Percentiles rank a stretch among this genome's conserved stretches.
These are phyloP conservation scores for Rhodotorula kratochvilovae DNA, from an alignment of 768 basidiomycete species.

Conservation along the genomic window DNA sequence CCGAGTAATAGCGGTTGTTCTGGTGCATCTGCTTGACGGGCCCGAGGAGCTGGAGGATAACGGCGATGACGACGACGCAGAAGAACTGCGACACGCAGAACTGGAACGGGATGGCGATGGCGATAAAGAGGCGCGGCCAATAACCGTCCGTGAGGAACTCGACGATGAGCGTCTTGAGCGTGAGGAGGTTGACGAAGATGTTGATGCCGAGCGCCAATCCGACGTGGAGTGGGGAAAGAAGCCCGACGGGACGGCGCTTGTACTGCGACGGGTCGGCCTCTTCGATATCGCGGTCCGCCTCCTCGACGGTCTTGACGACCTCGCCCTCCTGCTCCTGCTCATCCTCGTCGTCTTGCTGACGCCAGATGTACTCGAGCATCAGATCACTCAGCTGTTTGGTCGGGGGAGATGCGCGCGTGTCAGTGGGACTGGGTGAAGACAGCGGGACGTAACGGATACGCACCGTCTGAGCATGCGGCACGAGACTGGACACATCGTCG, in stretches of 20 bases:
- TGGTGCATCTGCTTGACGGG: conserved; percentile 27
- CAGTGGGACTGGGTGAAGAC: too few species aligned
- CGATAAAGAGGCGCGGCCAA: conserved; percentile 26
- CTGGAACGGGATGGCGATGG: conserved; percentile 25
- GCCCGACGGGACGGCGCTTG: conserved; percentile 13
- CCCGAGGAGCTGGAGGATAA: conserved; percentile 19
- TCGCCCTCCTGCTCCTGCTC: conserved; percentile 7
- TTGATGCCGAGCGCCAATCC: conserved; percentile 30
- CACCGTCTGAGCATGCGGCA: conserved; percentile 18
- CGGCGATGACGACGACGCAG: conserved; percentile 24
- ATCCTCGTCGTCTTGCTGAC: conserved; percentile 16
- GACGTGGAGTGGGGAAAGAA: conserved; percentile 22
- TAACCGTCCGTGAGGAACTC: conserved; percentile 20
- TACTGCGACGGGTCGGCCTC: background rate
- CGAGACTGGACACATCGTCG: conserved; percentile 17
- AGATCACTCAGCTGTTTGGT: conserved; percentile 5
- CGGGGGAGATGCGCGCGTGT: background rate
- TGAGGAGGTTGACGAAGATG: conserved; percentile 16
- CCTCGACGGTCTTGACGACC: background rate
- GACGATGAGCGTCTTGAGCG: conserved; percentile 7
- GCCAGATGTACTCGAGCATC: conserved; percentile 32
- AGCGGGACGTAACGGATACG: background rate
- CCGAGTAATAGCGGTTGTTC: conserved; percentile 24
- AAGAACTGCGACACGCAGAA: conserved; percentile 31
- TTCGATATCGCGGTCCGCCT: background rate